Conservation (phyloP, 2,329 filamentous ascomycete genomes). For the Colletotrichum karsti region DNA sequence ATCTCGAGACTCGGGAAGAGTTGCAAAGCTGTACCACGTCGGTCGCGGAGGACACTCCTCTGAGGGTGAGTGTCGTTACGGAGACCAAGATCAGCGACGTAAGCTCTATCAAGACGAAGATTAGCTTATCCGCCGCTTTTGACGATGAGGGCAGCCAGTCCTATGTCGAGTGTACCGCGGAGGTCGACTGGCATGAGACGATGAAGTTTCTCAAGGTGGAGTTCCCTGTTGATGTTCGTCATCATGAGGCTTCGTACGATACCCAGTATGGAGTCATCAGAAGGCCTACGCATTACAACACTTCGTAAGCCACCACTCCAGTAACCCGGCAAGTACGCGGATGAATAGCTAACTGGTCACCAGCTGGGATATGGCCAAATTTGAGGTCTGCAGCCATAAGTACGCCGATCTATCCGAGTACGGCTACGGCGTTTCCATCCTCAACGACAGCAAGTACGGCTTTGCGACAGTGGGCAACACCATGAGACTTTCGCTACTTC, state of each 20-base stretch:
- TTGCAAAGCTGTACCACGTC: constrained; percentile 57
- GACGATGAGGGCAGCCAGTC: constrained; percentile 48
- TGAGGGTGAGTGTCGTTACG: constrained; percentile 66
- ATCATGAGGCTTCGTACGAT: constrained; percentile 74
- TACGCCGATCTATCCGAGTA: constrained; percentile 77
- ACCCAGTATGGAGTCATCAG: constrained; percentile 72
- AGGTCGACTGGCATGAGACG: constrained; percentile 74
- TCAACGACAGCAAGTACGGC: constrained; percentile 77
- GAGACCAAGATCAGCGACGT: constrained; percentile 71
- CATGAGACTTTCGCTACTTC: constrained; percentile 73
- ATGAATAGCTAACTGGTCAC: too few species aligned
- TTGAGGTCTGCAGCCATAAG: constrained; percentile 80
- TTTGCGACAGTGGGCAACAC: constrained; percentile 73
- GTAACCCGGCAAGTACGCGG: too few species aligned
- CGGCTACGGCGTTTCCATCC: constrained; percentile 73
- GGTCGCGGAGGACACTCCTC: constrained; percentile 59
- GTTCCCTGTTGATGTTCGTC: constrained; percentile 71
- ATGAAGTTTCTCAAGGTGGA: constrained; percentile 79
- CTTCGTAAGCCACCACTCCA: constrained; percentile 53
- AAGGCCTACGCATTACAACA: constrained; percentile 77
- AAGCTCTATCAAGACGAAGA: constrained; percentile 72
- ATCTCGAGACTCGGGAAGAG: constrained; percentile 70
- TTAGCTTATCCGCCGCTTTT: constrained; percentile 62
- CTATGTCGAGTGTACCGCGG: constrained; percentile 65
- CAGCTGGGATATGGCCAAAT: constrained; percentile 78